phyloP scores from a whole-genome alignment of 306 rosid genomes.

The Glycine soja region DNA sequence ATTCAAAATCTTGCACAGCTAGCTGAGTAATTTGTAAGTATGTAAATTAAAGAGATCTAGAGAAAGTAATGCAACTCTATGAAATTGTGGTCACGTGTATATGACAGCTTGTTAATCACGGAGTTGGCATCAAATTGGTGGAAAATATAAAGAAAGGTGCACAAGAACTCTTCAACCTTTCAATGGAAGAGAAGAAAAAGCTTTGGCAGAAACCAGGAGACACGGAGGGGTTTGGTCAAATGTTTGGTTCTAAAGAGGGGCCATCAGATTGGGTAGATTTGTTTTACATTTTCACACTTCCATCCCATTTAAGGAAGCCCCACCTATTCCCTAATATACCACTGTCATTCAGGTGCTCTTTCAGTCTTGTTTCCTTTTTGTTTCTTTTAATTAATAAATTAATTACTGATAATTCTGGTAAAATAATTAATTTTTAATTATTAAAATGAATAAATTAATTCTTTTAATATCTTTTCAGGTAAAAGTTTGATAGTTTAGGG shows the following conservation, averaged over 20 bases:
- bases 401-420: too few species aligned
- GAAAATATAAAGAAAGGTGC: slow-evolving; percentile 3
- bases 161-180: neutral
- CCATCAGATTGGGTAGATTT: neutral
- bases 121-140: neutral
- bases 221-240: neutral
- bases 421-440: too few species aligned
- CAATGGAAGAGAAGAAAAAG: neutral
- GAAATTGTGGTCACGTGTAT: neutral
- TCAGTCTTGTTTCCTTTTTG: neutral
- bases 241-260: neutral
- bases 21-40: too few species aligned
- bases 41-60: too few species aligned
- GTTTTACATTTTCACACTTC: neutral
- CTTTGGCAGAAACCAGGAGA: slow-evolving; percentile 6
- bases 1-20: too few species aligned
- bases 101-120: slow-evolving; percentile 1
- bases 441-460: too few species aligned
- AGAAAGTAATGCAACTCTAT: neutral
- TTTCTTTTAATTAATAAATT: too few species aligned
- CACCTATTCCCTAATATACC: neutral
- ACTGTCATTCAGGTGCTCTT: slow-evolving; percentile 5
- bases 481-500: too few species aligned
- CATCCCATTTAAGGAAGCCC: neutral
- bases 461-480: too few species aligned